Percentiles rank a stretch among this genome's conserved stretches.
Conservation (phyloP, 2,329 filamentous ascomycete species). For the Aspergillus persii region DNA sequence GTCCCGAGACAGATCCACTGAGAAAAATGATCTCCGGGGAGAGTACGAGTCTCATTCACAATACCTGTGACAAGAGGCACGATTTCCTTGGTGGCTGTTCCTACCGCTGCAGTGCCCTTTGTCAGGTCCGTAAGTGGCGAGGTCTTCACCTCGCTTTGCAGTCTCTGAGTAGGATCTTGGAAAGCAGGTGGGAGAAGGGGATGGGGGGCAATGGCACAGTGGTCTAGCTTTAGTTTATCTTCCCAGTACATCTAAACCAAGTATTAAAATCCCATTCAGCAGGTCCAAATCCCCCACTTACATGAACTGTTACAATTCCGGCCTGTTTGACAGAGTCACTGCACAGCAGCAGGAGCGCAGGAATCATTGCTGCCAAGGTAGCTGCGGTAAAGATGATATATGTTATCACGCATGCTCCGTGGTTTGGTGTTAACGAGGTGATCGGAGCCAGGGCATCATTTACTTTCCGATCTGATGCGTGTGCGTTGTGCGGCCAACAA, state of each 20-base stretch:
- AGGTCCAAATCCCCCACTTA: background rate
- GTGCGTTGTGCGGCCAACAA: background rate
- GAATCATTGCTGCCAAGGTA: background rate
- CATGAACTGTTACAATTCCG: background rate
- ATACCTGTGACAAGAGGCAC: background rate
- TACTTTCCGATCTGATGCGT: background rate
- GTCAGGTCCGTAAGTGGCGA: background rate
- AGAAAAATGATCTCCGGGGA: background rate
- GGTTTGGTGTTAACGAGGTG: background rate
- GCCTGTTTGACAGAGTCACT: background rate
- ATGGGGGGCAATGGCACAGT: background rate
- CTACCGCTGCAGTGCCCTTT: background rate
- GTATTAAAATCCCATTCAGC: background rate
- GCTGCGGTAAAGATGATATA: background rate
- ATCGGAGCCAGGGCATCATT: background rate
- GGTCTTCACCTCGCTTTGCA: background rate
- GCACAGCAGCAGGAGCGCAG: background rate
- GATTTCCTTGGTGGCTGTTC: background rate
- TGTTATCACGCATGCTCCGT: background rate
- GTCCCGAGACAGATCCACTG: background rate
- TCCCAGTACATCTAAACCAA: background rate
- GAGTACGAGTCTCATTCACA: background rate
- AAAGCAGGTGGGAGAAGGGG: background rate
- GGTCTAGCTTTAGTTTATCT: background rate
- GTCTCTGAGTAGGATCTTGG: background rate